Evolutionary conservation across 768 basidiomycete species (phyloP), one percentile per base, ranked within the genome.

Genomic region (Erythrobasidium yunnanense): DNA sequence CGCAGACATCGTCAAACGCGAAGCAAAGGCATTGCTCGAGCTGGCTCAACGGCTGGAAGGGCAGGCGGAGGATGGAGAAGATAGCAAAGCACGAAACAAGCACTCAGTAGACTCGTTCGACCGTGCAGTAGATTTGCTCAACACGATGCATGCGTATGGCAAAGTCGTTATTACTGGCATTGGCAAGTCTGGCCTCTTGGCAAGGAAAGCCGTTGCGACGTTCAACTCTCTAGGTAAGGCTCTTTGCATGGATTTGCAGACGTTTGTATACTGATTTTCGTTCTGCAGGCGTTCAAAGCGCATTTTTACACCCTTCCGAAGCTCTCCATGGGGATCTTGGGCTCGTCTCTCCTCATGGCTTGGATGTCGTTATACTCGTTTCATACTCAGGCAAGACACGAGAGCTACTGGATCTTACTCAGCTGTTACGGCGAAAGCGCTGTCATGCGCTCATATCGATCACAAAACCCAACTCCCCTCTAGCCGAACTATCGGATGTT

Each of bases 321-420:
- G 73, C 73, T 2, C 55, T 74, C 0, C 73, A 74, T 35, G 73
- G 73, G 46, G 73, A 74, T 56, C 69, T 74, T 42, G 73, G 73
- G 47, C 52, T 68, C 42, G 47, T 74, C 17, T 71, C 69, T 38
- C 55, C 68, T 1, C 2, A 55, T 11, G 55, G 66, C 15, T 62
- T 68, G 68, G 73, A 74, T 65, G 68, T 67, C 22, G 34, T 72
- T 25, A 66, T 74, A 63, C 38, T 71, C 38, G 68, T 74, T 54
- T 72, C 71, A 4, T 72, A 74, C 65, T 72, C 71, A 4, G 73
- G 73, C 65, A 65, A 68, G 7, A 74, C 73, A 0, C 58, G 68
- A 58, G 73, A 74, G 45, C 67, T 74, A 25, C 70, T 74, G 58
- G 66, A 60, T 6, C 68, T 74, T 23, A 46, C 73, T 15, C 69